These are phyloP conservation scores for Limonomyces culmigenus DNA, from an alignment of 1,284 basidiomycete species.

Conservation along the genomic window DNA sequence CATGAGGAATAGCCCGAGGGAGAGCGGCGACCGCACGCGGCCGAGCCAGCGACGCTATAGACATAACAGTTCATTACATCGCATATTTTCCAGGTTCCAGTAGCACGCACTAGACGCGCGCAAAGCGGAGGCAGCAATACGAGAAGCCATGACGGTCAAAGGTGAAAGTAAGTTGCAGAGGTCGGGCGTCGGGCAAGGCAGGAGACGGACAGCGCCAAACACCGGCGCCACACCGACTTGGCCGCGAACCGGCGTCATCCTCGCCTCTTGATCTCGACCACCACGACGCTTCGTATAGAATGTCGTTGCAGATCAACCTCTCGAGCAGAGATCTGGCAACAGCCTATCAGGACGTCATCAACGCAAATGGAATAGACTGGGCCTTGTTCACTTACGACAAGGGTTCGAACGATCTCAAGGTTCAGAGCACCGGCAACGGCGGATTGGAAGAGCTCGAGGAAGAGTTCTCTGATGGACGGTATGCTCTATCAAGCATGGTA, in stretches of 20 bases:
- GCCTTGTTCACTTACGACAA: constrained; percentile 77
- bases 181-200: no score
- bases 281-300: no score
- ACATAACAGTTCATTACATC: not conserved
- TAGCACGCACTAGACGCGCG: not conserved
- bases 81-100: not conserved
- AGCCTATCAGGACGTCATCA: constrained; percentile 71
- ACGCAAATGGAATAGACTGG: constrained; percentile 70
- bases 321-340: constrained; percentile 54
- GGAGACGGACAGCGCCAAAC: no score
- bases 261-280: no score
- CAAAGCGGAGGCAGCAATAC: not conserved
- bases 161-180: no score
- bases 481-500: no score
- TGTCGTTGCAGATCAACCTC: constrained; percentile 67
- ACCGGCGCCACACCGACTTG: no score
- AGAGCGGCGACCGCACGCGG: not conserved
- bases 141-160: no score
- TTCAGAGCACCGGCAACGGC: constrained; percentile 70
- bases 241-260: no score
- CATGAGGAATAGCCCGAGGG: not conserved
- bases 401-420: constrained; percentile 79
- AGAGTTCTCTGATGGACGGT: constrained; percentile 90
- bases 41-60: not conserved
- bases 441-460: constrained; percentile 87